Evolutionary conservation across 2,329 filamentous ascomycete species (phyloP), one percentile per base, ranked within the genome.

Genomic region (Bipolaris victoriae): DNA sequence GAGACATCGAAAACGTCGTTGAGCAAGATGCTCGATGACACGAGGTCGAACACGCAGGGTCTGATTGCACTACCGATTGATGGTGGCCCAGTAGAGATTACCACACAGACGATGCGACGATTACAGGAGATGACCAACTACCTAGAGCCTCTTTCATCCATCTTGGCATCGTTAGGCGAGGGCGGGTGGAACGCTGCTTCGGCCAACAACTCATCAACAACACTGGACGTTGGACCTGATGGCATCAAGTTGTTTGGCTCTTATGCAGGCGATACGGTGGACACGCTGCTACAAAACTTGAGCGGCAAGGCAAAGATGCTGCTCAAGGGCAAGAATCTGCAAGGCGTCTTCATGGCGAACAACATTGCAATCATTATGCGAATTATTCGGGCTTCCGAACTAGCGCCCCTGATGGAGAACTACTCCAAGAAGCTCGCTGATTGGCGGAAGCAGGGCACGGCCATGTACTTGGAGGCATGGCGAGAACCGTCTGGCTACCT

Each of bases 331-430:
- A 95, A 92, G 76, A 87, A 88, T 22, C 81, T 91, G 3, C 85
- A 92, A 48, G 95, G 93, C 24, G 91, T 97, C 16, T 97, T 98
- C 75, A 80, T 98, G 50, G 91, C 92, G 46, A 99, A 99, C 78
- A 92, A 88, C 62, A 86, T 96, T 57, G 86, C 89, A 57, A 86
- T 97, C 47, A 84, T 97, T 49, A 91, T 96, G 68, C 90, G 92
- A 56, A 90, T 90, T 79, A 91, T 97, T 55, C 86, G 88, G 48
- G 86, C 88, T 47, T 96, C 91, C 0, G 92, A 96, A 44, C 84
- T 99, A 4, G 83, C 83, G 5, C 82, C 86, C 2, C 84, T 97
- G 24, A 81, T 99, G 35, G 79, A 79, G 6, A 79, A 80, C 57
- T 83, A 88, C 61, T 79, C 85, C 52, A 86, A 86, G 49, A 88